These are phyloP conservation scores for Salix brachista DNA, from an alignment of 345 rosid species.

Conservation along the genomic window DNA sequence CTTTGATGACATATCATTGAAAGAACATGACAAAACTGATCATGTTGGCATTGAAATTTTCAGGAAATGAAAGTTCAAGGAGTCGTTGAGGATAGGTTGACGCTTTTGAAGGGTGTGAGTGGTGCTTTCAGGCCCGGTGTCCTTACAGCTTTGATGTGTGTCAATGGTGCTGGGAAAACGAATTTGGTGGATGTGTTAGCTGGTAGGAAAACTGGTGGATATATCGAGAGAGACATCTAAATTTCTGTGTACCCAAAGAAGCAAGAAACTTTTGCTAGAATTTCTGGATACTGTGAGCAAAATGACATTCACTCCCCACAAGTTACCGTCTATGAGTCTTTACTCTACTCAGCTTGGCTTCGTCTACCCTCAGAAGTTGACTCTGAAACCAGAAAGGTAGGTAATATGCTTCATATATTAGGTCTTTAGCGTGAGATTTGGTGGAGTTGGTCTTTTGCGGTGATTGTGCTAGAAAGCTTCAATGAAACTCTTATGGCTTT, in stretches of 20 bases:
- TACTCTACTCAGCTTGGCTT: constrained; percentile 76
- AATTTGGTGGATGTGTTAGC: constrained; percentile 86
- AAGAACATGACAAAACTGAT: not conserved
- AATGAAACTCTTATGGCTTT: not conserved
- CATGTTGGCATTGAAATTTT: constrained; percentile 1
- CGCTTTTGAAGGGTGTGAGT: constrained; percentile 61
- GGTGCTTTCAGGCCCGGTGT: constrained; percentile 86
- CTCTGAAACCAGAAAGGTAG: constrained; percentile 51
- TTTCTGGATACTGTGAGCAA: constrained; percentile 77
- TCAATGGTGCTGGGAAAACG: constrained; percentile 80
- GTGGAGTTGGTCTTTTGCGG: not conserved
- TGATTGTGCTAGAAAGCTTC: not conserved
- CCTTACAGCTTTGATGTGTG: constrained; percentile 77
- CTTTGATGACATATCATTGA: not conserved
- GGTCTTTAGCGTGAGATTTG: not conserved
- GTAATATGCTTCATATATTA: not conserved
- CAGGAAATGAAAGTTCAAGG: constrained; percentile 65
- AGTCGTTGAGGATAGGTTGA: constrained; percentile 51
- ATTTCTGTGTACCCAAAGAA: constrained; percentile 74
- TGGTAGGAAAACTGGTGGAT: constrained; percentile 82
- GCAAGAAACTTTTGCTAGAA: constrained; percentile 79
- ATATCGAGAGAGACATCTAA: constrained; percentile 55
- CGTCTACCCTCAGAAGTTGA: constrained; percentile 50
- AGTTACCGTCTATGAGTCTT: constrained; percentile 68
- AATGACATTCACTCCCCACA: constrained; percentile 76